A percentile compares a stretch with the other conserved stretches of the same genome.
These are phyloP conservation scores for Zygoascus sp. DNA, from an alignment of 1,139 yeast genomes.

Conservation along the genomic window DNA sequence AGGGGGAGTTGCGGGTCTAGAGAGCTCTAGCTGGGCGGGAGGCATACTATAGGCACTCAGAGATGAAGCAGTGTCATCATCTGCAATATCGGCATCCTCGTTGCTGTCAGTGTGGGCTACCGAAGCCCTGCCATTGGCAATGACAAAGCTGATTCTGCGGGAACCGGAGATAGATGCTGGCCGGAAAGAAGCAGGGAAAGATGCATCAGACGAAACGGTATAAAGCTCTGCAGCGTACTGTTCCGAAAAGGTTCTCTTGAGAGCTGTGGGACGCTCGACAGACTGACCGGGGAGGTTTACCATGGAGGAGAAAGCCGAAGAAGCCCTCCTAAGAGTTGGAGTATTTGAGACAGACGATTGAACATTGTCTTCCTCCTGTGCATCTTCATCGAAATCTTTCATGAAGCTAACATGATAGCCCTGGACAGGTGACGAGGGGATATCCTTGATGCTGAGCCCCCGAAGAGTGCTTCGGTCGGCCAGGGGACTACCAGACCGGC, in stretches of 20 bases:
- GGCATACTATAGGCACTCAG: constrained; percentile 6
- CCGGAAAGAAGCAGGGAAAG: constrained; percentile 6
- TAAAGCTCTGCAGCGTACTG: background rate
- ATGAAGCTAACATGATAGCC: constrained; percentile 10
- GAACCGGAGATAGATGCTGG: background rate
- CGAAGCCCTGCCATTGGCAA: constrained; percentile 13
- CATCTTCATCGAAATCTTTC: constrained; percentile 6
- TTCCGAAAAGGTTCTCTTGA: constrained; percentile 7
- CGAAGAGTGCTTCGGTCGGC: constrained; percentile 9
- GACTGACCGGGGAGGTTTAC: background rate
- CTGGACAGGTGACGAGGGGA: constrained; percentile 12
- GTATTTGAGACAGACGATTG: constrained; percentile 4
- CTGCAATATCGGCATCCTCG: constrained; percentile 8
- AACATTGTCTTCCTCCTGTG: background rate
- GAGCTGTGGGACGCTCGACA: background rate
- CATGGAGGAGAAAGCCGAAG: background rate
- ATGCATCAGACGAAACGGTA: background rate
- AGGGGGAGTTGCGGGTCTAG: background rate
- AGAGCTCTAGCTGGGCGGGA: constrained; percentile 2
- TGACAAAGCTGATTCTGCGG: constrained; percentile 11
- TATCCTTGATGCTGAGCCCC: constrained; percentile 12
- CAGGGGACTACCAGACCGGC: constrained; percentile 2
- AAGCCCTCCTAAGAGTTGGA: background rate
- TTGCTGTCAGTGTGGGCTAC: constrained; percentile 9
- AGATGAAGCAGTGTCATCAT: constrained; percentile 8